phyloP scores from a whole-genome alignment of 106 monocot species.

The Dendrobium huoshanense region DNA sequence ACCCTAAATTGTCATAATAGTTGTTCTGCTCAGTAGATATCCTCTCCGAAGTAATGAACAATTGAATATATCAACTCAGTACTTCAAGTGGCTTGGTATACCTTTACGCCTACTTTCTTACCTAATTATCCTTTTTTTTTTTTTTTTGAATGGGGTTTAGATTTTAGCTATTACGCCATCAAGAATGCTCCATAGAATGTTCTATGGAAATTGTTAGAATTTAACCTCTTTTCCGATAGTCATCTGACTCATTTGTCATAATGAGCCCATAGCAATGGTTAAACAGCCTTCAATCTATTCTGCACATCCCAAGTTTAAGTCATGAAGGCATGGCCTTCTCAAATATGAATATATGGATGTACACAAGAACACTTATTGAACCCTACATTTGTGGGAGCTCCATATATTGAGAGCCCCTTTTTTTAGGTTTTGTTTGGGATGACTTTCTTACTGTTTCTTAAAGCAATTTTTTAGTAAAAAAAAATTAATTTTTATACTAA shows the following conservation, averaged over 20 bases:
- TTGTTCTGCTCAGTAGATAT: not conserved
- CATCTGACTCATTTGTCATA: not conserved
- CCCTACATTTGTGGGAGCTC: not conserved
- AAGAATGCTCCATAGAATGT: not conserved
- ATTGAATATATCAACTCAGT: not conserved
- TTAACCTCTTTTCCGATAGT: not conserved
- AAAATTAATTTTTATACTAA: too few relatives aligned
- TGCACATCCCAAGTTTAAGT: not conserved
- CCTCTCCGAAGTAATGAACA: not conserved
- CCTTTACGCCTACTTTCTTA: not conserved
- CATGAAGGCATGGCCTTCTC: not conserved
- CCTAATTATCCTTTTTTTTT: not conserved
- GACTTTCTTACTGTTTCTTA: too few relatives aligned
- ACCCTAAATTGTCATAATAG: not conserved
- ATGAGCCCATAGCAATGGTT: not conserved
- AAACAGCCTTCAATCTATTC: not conserved
- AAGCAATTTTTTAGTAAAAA: too few relatives aligned
- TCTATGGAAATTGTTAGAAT: not conserved
- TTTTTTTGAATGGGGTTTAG: not conserved
- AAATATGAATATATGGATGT: not conserved
- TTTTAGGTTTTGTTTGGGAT: too few relatives aligned
- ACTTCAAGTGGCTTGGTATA: not conserved
- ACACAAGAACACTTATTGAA: not conserved
- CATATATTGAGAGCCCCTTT: too few relatives aligned
- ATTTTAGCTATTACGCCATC: not conserved